Base-by-base conservation (phyloP, 257 asterid genomes). In the Cordia subcordata region DNA sequence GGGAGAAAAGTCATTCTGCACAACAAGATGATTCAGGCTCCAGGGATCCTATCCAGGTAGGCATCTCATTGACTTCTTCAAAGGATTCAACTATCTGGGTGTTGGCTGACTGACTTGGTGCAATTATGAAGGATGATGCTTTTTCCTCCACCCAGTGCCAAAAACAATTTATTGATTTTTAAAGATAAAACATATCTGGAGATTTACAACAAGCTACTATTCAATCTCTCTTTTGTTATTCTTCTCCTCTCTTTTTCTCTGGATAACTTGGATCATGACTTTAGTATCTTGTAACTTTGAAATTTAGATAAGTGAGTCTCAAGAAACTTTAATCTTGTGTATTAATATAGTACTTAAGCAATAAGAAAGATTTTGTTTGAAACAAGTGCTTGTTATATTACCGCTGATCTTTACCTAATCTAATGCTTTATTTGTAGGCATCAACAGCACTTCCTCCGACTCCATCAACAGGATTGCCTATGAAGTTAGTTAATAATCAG, bases 391-490 rank as follows among this genome's bases (percentile, higher is more conserved):
- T 51, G 33, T 50, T 47, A n/a, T n/a, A n/a, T n/a, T n/a, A n/a
- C n/a, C n/a, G n/a, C n/a, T n/a, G n/a, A n/a, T n/a, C n/a, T n/a
- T n/a, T n/a, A n/a, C n/a, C n/a, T n/a, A n/a, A n/a, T n/a, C n/a
- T n/a, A n/a, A n/a, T n/a, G n/a, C n/a, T n/a, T 11, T 4, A 20
- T 18, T 53, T 49, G 35, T 63, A 92, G 96, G 81, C 66, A 69
- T 60, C 86, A 33, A 50, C 81, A n/a, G 63, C 55, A 61, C 84
- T 80, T 75, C 94, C 96, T 60, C 94, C 86, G 23, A 81, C 81
- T 5, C 73, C 81, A 23, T 6, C 35, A 27, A 3, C 35, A 3
- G 86, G 88, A 19, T 68, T 66, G 55, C 84, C 80, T 14, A 68
- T 59, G 1, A 81, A 70, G 61, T 23, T 49, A 55, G 76, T 59